Conservation (phyloP, 169 alveolate species). For the Babesia bovis region DNA sequence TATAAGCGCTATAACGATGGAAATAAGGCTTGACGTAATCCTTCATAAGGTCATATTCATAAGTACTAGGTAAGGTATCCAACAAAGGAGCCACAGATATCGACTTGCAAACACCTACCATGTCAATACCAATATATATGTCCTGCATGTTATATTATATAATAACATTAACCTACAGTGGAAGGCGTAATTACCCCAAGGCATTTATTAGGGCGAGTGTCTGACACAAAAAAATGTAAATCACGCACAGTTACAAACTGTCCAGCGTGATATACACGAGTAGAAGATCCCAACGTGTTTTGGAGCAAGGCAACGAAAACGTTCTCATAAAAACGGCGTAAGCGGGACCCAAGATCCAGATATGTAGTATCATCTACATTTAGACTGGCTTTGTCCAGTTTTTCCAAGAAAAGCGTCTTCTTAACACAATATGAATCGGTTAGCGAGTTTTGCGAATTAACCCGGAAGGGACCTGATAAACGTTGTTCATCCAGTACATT, state of each 20-base stretch:
- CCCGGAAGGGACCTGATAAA: constrained; percentile 27
- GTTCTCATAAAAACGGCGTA: neutral
- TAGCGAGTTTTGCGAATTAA: neutral
- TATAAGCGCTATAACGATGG: constrained; percentile 52
- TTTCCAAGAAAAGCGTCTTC: constrained; percentile 22
- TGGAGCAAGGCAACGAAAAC: neutral
- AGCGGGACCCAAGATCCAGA: neutral
- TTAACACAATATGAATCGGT: neutral
- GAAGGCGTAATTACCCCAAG: constrained; percentile 47
- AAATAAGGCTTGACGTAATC: constrained; percentile 73
- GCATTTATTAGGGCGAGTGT: constrained; percentile 13
- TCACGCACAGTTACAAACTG: constrained; percentile 36
- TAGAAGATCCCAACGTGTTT: constrained; percentile 16
- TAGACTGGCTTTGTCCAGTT: neutral
- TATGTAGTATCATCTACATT: neutral
- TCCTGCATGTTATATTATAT: constrained; percentile 32
- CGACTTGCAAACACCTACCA: constrained; percentile 67
- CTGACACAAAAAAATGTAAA: constrained; percentile 28
- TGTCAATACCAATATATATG: constrained; percentile 71
- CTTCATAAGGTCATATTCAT: constrained; percentile 64
- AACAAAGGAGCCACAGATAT: constrained; percentile 71
- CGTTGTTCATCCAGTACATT: neutral
- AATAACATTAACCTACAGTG: constrained; percentile 25
- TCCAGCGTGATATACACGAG: constrained; percentile 40
- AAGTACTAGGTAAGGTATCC: constrained; percentile 75